Conservation (phyloP, 176 grass and related monocot species). For the Eragrostis curvula region DNA sequence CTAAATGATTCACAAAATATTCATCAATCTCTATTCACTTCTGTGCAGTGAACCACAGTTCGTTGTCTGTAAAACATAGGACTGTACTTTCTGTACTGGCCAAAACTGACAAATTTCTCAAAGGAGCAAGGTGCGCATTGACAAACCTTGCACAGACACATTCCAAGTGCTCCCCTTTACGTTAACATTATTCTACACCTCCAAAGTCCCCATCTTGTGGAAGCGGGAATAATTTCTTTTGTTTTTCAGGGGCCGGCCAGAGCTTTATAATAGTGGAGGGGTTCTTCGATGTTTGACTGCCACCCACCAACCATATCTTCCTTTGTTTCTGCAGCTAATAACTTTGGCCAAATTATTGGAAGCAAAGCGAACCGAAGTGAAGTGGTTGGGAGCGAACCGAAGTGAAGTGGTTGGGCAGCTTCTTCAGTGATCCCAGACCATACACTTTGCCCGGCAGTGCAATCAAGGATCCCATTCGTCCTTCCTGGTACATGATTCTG, state of each 20-base stretch:
- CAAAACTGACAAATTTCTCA: conserved; percentile 16
- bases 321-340: neutral
- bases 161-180: neutral
- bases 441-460: neutral
- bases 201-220: conserved; percentile 14
- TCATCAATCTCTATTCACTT: neutral
- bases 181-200: neutral
- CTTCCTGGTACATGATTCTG: conserved; percentile 3
- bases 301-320: conserved; percentile 30
- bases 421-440: conserved; percentile 1
- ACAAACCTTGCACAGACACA: conserved; percentile 1
- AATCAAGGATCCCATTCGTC: conserved; percentile 14
- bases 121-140: neutral
- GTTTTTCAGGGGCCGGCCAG: neutral
- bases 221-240: conserved; percentile 22
- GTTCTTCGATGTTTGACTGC: conserved; percentile 38
- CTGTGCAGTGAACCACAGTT: neutral
- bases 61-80: neutral
- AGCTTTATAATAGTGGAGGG: conserved; percentile 42
- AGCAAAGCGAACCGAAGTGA: no score
- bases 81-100: conserved; percentile 11
- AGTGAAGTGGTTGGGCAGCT: conserved; percentile 16
- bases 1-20: neutral
- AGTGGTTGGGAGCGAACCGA: no score
- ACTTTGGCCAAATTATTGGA: conserved; percentile 51